Evolutionary conservation across 2,329 filamentous ascomycete genomes (phyloP).

Genomic region (Grosmannia huntii): DNA sequence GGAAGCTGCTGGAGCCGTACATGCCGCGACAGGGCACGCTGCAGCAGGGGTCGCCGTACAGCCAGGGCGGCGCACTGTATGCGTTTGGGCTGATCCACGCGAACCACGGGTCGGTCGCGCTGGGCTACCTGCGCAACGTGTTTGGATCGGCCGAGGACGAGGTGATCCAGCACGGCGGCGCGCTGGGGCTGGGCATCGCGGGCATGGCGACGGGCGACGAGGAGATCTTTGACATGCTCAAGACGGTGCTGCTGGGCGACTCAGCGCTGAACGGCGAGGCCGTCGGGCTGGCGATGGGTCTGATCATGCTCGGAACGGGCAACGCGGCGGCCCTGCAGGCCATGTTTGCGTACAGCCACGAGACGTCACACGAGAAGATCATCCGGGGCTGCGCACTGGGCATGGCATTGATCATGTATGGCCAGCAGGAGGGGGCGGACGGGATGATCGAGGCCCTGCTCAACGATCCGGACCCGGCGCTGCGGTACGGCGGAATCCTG

Average conservation of each 20-base stretch:
- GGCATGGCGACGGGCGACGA: conserved; percentile 94
- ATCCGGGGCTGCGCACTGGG: conserved; percentile 89
- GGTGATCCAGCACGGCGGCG: conserved; percentile 93
- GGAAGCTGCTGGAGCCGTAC: conserved; percentile 89
- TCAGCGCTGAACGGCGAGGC: conserved; percentile 95
- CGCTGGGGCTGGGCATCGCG: conserved; percentile 86
- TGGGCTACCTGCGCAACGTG: conserved; percentile 64
- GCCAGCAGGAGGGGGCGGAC: conserved; percentile 86
- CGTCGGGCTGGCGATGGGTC: conserved; percentile 87
- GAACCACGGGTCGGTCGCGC: conserved; percentile 86
- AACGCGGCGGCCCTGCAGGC: conserved; percentile 87
- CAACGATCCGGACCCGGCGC: conserved; percentile 82
- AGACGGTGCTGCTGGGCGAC: conserved; percentile 78
- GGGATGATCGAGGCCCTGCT: conserved; percentile 87
- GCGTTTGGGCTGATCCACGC: conserved; percentile 94
- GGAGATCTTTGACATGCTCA: conserved; percentile 83
- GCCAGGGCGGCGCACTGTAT: conserved; percentile 89
- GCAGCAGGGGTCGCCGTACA: conserved; percentile 77
- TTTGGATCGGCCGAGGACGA: conserved; percentile 72
- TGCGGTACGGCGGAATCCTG: conserved; percentile 96
- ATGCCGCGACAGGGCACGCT: conserved; percentile 67
- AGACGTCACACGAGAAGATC: conserved; percentile 98
- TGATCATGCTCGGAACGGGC: conserved; percentile 97
- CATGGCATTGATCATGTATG: conserved; percentile 98
- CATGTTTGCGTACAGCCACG: conserved; percentile 96